Conservation (phyloP, 176 grass and related monocot genomes). For the Carex parvula region DNA sequence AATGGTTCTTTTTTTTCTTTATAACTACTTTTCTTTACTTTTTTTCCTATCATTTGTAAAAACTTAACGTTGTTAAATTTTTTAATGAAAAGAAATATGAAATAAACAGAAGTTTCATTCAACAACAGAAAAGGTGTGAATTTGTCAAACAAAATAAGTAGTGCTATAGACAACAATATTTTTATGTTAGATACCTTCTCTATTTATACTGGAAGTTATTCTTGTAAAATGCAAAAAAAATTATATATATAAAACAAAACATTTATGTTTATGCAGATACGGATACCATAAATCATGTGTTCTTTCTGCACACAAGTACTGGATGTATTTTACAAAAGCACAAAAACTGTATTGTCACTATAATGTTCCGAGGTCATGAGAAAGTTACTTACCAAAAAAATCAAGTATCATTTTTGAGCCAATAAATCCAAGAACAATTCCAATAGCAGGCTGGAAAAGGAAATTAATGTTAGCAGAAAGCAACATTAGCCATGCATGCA, state of each 20-base stretch:
- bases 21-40: not conserved
- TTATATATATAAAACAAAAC: no score
- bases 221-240: not conserved
- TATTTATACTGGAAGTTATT: not conserved
- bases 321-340: not conserved
- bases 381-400: slow-evolving; percentile 66
- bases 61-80: not conserved
- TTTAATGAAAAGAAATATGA: no score
- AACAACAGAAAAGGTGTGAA: not conserved
- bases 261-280: slow-evolving; percentile 11
- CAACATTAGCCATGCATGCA: not conserved
- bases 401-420: slow-evolving; percentile 92
- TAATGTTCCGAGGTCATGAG: not conserved
- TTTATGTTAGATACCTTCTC: not conserved
- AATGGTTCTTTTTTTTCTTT: not conserved
- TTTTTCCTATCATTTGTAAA: not conserved
- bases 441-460: slow-evolving; percentile 85
- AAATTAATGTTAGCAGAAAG: slow-evolving; percentile 14
- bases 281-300: not conserved
- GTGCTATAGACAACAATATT: not conserved
- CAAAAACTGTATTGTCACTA: not conserved
- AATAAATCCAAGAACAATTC: slow-evolving; percentile 82
- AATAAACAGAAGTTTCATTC: not conserved
- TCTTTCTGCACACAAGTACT: not conserved
- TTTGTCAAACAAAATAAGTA: not conserved